Evolutionary conservation across 345 rosid species (phyloP), one percentile per base, ranked within the genome.

Genomic region (Hevea brasiliensis): DNA sequence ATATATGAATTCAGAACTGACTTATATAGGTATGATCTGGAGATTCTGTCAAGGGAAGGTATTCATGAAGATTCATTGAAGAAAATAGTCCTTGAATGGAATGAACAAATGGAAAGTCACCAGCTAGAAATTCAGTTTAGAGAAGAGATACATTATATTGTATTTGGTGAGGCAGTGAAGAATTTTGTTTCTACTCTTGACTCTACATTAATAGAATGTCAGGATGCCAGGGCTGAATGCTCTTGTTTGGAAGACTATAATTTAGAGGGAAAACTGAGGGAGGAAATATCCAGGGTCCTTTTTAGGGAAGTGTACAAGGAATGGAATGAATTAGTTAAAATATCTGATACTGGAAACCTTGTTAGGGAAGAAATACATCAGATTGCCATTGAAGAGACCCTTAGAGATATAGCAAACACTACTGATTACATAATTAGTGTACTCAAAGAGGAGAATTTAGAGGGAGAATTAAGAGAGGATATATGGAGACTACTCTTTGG

Each of bases 331-430:
- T 35, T 70, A 20, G 6, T 72, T 20, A 77, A 73, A 76, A 71
- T 13, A 24, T 69, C 21, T 53, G 67, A 41, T 13, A 40, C 50
- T 53, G 76, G 58, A 67, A 60, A 51, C 27, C 72, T 45, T 45
- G 11, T 83, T 17, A 65, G 50, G 35, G 87, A 87, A 73, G 84
- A 89, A 51, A 61, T 86, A 3, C 72, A 69, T 53, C 72, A 29
- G 66, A 50, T 81, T 47, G 77, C 83, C 24, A 75, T 53, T 24
- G 65, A 61, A 71, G 89, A 85, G 74, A 70, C 68, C 29, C 8
- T 80, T 14, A 81, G 71, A 35, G 82, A 68, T 42, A 8, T 53
- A 74, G 44, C 64, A 66, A 67, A 32, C 55, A 42, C 70, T 9
- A 75, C 74, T 37, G 64, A 82, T 70, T 68, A 72, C 13, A 44